Evolutionary conservation across 768 basidiomycete genomes (phyloP).

Genomic region (Suillus variegatus): DNA sequence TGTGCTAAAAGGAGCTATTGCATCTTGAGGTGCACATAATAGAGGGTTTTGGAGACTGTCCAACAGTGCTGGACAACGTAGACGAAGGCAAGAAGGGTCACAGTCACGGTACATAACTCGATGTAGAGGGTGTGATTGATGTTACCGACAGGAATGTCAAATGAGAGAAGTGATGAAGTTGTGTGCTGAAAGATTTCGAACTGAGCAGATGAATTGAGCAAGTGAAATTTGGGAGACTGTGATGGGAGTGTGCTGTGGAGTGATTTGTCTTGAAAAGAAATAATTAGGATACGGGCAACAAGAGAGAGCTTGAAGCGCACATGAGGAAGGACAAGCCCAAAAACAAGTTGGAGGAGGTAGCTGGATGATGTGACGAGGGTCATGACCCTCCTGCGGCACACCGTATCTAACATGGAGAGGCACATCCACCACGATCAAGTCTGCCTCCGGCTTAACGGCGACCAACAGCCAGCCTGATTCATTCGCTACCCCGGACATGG

Average conservation of each 20-base stretch:
- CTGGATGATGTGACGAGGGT: constrained; percentile 20
- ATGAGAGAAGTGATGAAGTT: neutral
- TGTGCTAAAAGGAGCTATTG: constrained; percentile 16
- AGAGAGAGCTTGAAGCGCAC: constrained; percentile 17
- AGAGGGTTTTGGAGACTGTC: constrained; percentile 23
- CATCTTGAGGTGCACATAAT: constrained; percentile 25
- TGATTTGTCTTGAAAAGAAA: constrained; percentile 9
- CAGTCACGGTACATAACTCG: constrained; percentile 36
- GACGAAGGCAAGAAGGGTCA: constrained; percentile 34
- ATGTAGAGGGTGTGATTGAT: constrained; percentile 32
- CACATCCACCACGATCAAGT: constrained; percentile 29
- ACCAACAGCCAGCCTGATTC: constrained; percentile 31
- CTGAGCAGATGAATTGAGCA: constrained; percentile 19
- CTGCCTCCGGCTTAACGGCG: constrained; percentile 20
- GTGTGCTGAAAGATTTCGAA: constrained; percentile 17
- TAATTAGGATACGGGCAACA: neutral
- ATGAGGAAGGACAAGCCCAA: constrained; percentile 31
- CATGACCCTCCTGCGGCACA: constrained; percentile 19
- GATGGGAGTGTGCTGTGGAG: constrained; percentile 12
- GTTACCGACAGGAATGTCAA: constrained; percentile 38
- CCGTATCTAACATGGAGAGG: constrained; percentile 50
- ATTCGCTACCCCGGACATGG: constrained; percentile 36
- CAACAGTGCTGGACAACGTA: constrained; percentile 33
- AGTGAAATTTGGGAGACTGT: constrained; percentile 21
- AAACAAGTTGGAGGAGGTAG: constrained; percentile 32